Percentiles rank a stretch among this genome's conserved stretches.
These are phyloP conservation scores for Silene uniflora DNA, from an alignment of 148 eudicot species.

Conservation along the genomic window DNA sequence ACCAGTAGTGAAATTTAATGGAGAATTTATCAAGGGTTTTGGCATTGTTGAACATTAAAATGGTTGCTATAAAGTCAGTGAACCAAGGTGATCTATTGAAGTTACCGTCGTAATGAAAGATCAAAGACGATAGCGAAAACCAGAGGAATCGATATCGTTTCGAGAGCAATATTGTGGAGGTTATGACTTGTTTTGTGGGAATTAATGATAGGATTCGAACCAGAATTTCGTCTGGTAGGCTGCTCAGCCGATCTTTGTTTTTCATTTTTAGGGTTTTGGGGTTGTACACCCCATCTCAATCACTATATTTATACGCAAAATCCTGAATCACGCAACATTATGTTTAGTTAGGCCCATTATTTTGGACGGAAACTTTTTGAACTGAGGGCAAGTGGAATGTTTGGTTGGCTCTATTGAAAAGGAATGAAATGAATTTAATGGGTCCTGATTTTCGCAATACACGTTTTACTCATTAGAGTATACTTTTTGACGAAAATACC, in stretches of 20 bases:
- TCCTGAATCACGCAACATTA: no score
- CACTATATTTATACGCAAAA: no score
- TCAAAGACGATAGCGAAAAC: neutral
- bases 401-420: no score
- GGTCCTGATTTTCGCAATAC: no score
- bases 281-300: no score
- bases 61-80: neutral
- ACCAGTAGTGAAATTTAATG: neutral
- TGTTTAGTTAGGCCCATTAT: no score
- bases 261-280: no score
- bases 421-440: no score
- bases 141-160: neutral
- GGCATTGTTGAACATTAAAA: neutral
- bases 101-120: neutral
- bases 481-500: no score
- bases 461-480: no score
- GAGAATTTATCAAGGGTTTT: neutral
- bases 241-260: neutral
- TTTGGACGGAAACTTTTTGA: no score
- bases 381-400: no score
- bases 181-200: neutral
- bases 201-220: neutral
- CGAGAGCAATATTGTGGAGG: neutral
- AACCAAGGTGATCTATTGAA: neutral
- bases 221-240: neutral